Conservation (phyloP, 345 rosid species). For the Ceriops zippeliana region DNA sequence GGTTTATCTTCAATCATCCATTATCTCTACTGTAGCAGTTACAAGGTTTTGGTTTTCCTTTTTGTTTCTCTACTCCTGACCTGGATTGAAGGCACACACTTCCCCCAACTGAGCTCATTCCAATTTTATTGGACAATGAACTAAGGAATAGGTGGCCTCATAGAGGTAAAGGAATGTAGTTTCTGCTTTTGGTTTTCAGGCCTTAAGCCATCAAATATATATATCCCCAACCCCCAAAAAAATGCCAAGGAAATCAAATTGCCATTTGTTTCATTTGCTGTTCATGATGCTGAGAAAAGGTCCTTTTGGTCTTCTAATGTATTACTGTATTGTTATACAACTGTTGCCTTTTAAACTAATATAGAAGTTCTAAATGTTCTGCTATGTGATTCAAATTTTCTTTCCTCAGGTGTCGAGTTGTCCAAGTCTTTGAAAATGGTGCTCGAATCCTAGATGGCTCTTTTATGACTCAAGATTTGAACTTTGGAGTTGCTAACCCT, state of each 20-base stretch:
- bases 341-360: neutral
- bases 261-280: conserved; percentile 2
- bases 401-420: conserved; percentile 76
- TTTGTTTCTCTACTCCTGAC: too few species aligned
- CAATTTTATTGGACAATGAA: too few species aligned
- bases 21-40: too few species aligned
- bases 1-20: too few species aligned
- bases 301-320: neutral
- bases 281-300: neutral
- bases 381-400: conserved; percentile 2
- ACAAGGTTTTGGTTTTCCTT: too few species aligned
- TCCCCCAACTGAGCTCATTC: too few species aligned
- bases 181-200: too few species aligned
- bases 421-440: conserved; percentile 89
- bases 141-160: too few species aligned
- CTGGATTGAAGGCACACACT: too few species aligned
- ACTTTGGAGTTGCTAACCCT: conserved; percentile 63
- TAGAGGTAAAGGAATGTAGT: too few species aligned
- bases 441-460: conserved; percentile 95
- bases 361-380: neutral
- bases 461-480: conserved; percentile 88
- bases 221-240: too few species aligned
- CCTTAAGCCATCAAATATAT: too few species aligned
- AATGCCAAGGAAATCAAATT: neutral
- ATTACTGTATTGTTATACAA: neutral